These are phyloP conservation scores for Lepiota venenata DNA, from an alignment of 768 basidiomycete genomes.

Conservation along the genomic window DNA sequence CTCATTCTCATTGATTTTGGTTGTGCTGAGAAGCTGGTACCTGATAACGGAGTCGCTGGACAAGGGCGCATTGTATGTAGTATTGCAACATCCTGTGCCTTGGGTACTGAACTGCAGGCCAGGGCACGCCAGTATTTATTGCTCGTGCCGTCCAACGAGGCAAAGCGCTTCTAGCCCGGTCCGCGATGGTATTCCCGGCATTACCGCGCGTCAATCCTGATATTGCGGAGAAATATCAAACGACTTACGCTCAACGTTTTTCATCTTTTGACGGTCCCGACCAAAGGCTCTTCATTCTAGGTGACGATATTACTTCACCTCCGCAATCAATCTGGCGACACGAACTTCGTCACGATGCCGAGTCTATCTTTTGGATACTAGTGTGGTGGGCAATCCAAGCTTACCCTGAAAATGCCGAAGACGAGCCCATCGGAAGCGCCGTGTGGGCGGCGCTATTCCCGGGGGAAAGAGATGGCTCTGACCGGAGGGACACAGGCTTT, in stretches of 20 bases:
- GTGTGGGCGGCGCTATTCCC: not conserved
- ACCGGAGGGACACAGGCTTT: not conserved
- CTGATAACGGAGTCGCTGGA: not conserved
- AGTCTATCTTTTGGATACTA: conserved; percentile 6
- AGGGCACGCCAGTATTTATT: conserved; percentile 12
- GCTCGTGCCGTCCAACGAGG: conserved; percentile 8
- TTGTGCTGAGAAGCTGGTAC: not conserved
- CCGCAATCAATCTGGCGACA: conserved; percentile 10
- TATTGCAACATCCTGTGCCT: not conserved
- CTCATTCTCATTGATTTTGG: conserved; percentile 10
- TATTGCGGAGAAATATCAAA: not conserved
- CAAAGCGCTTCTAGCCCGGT: not conserved
- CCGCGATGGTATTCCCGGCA: not conserved
- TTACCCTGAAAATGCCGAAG: not conserved
- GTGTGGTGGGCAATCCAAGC: conserved; percentile 8
- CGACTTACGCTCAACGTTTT: not conserved
- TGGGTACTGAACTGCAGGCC: not conserved
- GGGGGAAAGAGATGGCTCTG: not conserved
- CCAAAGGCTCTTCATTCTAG: not conserved
- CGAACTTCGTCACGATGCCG: too few species aligned
- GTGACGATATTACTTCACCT: conserved; percentile 6
- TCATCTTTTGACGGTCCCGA: not conserved
- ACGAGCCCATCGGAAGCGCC: not conserved
- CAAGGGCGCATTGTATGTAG: conserved; percentile 2
- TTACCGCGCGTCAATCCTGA: not conserved